Base-by-base conservation (phyloP, 2,329 filamentous ascomycete species). In the Teratosphaeria pseudoeucalypti region DNA sequence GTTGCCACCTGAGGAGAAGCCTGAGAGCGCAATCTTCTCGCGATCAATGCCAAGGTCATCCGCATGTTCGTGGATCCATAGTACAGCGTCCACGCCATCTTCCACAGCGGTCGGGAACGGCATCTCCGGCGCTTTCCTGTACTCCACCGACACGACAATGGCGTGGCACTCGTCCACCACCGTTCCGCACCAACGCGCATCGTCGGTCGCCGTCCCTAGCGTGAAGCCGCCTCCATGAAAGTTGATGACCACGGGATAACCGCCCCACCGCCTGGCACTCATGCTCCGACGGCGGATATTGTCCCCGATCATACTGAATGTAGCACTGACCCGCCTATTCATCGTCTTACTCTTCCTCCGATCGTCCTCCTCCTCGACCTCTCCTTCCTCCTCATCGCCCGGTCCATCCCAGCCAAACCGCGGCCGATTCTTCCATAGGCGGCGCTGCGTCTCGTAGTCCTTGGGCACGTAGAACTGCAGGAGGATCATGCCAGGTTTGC, bases 181-280 rank as follows among this genome's bases (percentile, higher is more conserved):
- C 6, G 77, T 77, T 27, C 76, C 75, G 52, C 80, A 79, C 83
- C 83, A 86, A 59, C 82, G 77, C 53, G 78, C 78, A 71, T 87
- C 84, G 66, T 87, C 84, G 16, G 79, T 81, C 7, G 83, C 78
- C 5, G 75, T 77, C 4, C 84, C 84, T 6, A 86, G 70, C 0
- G 81, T 83, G 69, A 86, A 86, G 1, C 84, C 84, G 52, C 84
- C 84, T 16, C 84, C 83, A 63, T 86, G 84, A 65, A 85, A 85
- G 66, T 85, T 85, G 64, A 86, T 78, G 2, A 85, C 77, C 3
- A 83, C 79, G 0, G 83, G 82, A 59, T 80, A 84, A 14, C 63
- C 65, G 11, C 68, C 69, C 70, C 70, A 72, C 19, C 66, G 76
- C 74, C 58, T 72, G 73, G 61, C 75, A 67, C 68, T 73, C 56